Evolutionary conservation across 2,329 filamentous ascomycete genomes (phyloP).

Genomic region (Neonectria neomacrospora): DNA sequence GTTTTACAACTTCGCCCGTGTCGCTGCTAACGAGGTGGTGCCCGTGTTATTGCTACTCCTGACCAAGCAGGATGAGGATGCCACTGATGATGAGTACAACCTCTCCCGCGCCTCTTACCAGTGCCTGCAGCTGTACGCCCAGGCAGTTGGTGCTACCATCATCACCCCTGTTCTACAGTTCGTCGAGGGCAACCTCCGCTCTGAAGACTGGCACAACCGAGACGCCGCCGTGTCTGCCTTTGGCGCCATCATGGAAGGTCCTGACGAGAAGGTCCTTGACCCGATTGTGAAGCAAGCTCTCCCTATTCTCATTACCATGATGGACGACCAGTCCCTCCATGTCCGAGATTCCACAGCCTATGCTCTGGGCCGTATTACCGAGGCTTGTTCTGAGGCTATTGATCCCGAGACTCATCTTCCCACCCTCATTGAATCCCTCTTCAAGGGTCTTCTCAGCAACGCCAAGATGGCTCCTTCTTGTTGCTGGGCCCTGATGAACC

Average conservation of each 20-base stretch:
- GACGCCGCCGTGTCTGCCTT: conserved; percentile 98
- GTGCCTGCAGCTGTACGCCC: conserved; percentile 93
- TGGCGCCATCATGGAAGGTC: conserved; percentile 98
- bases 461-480: conserved; percentile 98
- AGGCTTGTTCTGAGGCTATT: conserved; percentile 90
- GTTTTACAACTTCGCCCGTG: conserved; percentile 94
- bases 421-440: conserved; percentile 86
- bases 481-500: conserved; percentile 99
- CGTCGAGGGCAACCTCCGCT: conserved; percentile 89
- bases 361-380: conserved; percentile 93
- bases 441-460: conserved; percentile 88
- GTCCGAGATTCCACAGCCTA: conserved; percentile 97
- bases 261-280: conserved; percentile 90
- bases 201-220: conserved; percentile 92
- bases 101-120: conserved; percentile 94
- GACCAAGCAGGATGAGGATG: conserved; percentile 98
- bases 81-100: conserved; percentile 97
- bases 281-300: conserved; percentile 96
- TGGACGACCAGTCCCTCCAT: conserved; percentile 89
- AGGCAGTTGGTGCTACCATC: conserved; percentile 86
- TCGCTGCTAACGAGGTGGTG: conserved; percentile 93
- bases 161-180: conserved; percentile 89
- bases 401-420: conserved; percentile 86
- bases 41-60: conserved; percentile 89
- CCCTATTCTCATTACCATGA: conserved; percentile 87